Base-by-base conservation (phyloP, 129 eudicot genomes). In the Deinandra increscens region DNA sequence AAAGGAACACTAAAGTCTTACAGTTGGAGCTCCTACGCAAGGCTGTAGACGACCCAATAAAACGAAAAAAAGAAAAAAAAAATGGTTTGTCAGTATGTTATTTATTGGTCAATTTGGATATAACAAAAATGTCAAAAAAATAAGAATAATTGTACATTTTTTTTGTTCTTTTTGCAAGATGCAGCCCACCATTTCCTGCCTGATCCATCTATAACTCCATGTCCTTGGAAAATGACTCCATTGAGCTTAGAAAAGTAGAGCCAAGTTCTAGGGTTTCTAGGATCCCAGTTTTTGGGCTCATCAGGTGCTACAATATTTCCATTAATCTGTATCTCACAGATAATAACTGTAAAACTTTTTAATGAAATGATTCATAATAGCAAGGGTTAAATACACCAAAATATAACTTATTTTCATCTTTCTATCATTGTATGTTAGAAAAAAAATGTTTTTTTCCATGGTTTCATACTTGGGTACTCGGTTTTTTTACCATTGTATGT, bases 181-280 rank as follows among this genome's bases (percentile, higher is more conserved):
- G 93, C 97, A 61, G 93, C 97, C 99, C 99, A 94, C 99, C 99
- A 94, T 78, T 90, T 87, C 81, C 81, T 84, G 49, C 99, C 99
- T 43, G 99, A 94, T 61, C 99, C 99, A 84, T 94, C 97, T 37
- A 94, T 85, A 66, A 94, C 89, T 42, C 99, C 99, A 13, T 65
- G 48, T 69, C 99, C 99, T 81, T 86, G 96, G 71, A 94, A 81
- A 80, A 48, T 0, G 45, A 73, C 88, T 60, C 81, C 74, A 11
- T 55, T 85, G 44, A 94, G 76, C 73, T 90, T 84, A 73, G 79
- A 76, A 73, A 89, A 94, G 12, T 71, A 82, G 67, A 94, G 91
- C 99, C 99, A 94, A 59, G 23, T 75, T 69, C 93, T 76, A 60
- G 92, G 85, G 63, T 60, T 78, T 49, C 73, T 79, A 4, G 88